A percentile compares a stretch with the other conserved stretches of the same genome.
Conservation (phyloP, 306 rosid species). For the Sophora flavescens region DNA sequence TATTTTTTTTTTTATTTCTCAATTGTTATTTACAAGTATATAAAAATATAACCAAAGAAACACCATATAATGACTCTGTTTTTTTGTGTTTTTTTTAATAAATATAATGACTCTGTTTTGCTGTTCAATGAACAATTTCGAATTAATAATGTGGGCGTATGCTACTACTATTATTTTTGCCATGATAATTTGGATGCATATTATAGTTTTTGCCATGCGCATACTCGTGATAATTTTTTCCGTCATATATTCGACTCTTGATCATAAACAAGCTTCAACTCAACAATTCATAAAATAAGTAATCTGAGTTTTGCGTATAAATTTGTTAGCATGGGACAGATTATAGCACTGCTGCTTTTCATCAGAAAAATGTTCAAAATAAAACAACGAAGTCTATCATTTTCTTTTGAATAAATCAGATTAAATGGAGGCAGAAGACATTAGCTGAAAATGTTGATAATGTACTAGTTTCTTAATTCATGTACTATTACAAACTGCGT, state of each 20-base stretch:
- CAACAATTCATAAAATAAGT: not conserved
- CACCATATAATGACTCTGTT: too few relatives aligned
- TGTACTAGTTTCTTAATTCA: not conserved
- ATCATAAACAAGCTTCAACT: not conserved
- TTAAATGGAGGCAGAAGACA: not conserved
- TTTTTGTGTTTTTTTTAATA: too few relatives aligned
- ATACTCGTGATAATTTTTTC: too few relatives aligned
- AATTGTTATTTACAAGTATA: too few relatives aligned
- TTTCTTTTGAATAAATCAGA: not conserved
- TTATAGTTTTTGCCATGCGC: too few relatives aligned
- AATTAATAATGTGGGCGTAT: too few relatives aligned
- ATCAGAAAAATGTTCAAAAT: not conserved
- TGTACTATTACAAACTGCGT: not conserved
- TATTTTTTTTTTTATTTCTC: too few relatives aligned
- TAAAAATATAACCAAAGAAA: too few relatives aligned
- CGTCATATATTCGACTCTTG: not conserved
- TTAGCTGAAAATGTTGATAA: slow-evolving; percentile 25
- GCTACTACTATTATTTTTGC: not conserved
- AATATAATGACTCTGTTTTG: too few relatives aligned
- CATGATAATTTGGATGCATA: not conserved
- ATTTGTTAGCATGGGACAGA: not conserved
- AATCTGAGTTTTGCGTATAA: not conserved
- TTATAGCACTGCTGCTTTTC: not conserved
- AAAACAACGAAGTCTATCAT: not conserved
- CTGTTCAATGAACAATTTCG: too few relatives aligned